Evolutionary conservation across 139 green algal genomes (phyloP), one percentile per base, ranked within the genome.

Genomic region (Chlorella sp.): DNA sequence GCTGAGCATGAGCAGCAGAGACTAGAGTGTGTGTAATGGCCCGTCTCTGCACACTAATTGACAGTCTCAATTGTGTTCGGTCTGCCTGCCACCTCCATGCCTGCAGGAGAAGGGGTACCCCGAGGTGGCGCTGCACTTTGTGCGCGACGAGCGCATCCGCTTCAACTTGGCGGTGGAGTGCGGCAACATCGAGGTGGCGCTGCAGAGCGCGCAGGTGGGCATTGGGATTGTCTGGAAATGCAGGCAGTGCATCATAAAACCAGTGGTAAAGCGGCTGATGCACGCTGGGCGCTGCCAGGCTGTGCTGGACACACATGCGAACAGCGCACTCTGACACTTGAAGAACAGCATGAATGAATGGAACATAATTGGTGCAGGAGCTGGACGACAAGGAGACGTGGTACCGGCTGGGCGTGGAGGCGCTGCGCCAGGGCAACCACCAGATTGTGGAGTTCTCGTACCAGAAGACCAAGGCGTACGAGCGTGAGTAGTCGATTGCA

Each of bases 371-470:
- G 20, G 5, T 80, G 38, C 92, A 96, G 87, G 93, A 94, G 81
- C 90, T 99, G 83, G 97, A 99, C 81, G 94, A 99, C 82, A 97
- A 97, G 89, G 97, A 99, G 84, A 98, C 93, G 2, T 99, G 97
- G 96, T 96, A 98, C 89, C 87, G 92, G 41, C 94, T 99, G 78
- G 95, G 95, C 46, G 90, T 96, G 64, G 94, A 97, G 87, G 95
- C 95, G 20, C 88, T 98, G 85, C 86, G 95, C 34, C 94, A 97
- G 91, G 83, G 97, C 85, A 99, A 99, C 93, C 92, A 97, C 88
- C 92, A 98, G 89, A 99, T 99, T 46, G 97, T 99, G 78, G 97
- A 99, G 94, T 99, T 96, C 89, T 93, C 90, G 65, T 99, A 99
- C 90, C 97, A 99, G 92, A 98, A 98, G 91, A 99, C 95, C 73